Evolutionary conservation across 192 early-diverging fungal species (phyloP), one percentile per base, ranked within the genome.

Genomic region (Coemansia sp.): DNA sequence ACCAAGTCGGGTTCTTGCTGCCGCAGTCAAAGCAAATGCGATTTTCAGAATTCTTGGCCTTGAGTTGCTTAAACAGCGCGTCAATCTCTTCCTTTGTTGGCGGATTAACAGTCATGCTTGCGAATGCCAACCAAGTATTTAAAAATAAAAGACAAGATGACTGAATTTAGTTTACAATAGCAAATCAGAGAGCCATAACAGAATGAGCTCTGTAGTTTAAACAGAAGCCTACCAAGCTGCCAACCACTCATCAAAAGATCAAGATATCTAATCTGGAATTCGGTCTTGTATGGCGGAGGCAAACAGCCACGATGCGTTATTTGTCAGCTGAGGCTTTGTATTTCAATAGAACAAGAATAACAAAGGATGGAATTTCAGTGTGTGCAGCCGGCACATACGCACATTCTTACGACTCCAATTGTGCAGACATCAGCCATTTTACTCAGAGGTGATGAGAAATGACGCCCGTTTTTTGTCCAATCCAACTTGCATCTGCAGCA

Each of bases 1-100:
- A 85, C 97, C 97, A 99, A 0, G 91, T 92, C 44, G 97, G 97
- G 66, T 90, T 94, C 79, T 96, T 97, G 63, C 89, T 89, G 34
- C 84, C 83, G 76, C 97, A 99, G 74, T 99, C 97, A 69, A 98
- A 98, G 77, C 97, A 99, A 31, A 81, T 70, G 87, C 95, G 68
- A 42, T 82, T 82, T 53, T 67, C 80, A 5, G 66, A 59, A 61
- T 77, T 75, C 56, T 49, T 70, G 31, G 46, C 63, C 47, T 56
- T 51, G 42, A 82, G 74, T 66, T 82, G 74, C 65, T 68, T 68
- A 63, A 82, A 82, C 8, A 78, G 44, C 7, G 61, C 51, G 15
- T 74, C 60, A 64, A 67, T 81, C 38, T 76, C 79, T 5, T 76
- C 64, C 21, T 68, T 80, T 3, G 77, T 63, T 5, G 77, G 77